These are phyloP conservation scores for Boletellus sp. DNA, from an alignment of 768 basidiomycete species.

Conservation along the genomic window DNA sequence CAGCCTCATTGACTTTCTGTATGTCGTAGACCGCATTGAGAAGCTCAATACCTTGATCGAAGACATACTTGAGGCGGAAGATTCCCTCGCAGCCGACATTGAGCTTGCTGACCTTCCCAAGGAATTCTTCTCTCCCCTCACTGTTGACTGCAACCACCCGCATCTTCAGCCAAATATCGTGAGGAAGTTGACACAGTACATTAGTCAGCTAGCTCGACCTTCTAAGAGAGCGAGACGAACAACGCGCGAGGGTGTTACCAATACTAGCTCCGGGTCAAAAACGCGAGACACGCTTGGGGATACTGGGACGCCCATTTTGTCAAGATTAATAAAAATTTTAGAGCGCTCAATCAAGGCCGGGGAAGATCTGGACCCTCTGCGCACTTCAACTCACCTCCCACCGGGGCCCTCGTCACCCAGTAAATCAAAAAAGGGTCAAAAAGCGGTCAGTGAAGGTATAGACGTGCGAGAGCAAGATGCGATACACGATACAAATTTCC, in stretches of 20 bases:
- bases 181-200: conserved; percentile 65
- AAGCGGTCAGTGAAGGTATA: conserved; percentile 14
- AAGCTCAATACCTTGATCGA: conserved; percentile 75
- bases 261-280: conserved; percentile 36
- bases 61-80: conserved; percentile 83
- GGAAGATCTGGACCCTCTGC: conserved; percentile 74
- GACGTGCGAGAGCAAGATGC: conserved; percentile 1
- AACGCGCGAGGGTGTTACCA: conserved; percentile 34
- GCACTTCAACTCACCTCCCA: conserved; percentile 24
- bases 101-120: conserved; percentile 48
- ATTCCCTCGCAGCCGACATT: conserved; percentile 57
- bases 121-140: conserved; percentile 64
- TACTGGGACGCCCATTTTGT: conserved; percentile 59
- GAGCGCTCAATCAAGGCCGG: conserved; percentile 75
- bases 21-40: conserved; percentile 56
- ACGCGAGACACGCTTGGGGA: conserved; percentile 59
- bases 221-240: conserved; percentile 62
- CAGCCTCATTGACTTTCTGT: not conserved
- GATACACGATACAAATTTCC: conserved; percentile 9
- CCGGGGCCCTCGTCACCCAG: conserved; percentile 35
- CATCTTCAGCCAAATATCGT: conserved; percentile 56
- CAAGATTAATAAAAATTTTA: conserved; percentile 69
- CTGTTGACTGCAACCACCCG: conserved; percentile 55
- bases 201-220: conserved; percentile 64
- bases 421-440: conserved; percentile 48